Conservation (phyloP, 2,329 filamentous ascomycete genomes). For the Aspergillus neoniger region DNA sequence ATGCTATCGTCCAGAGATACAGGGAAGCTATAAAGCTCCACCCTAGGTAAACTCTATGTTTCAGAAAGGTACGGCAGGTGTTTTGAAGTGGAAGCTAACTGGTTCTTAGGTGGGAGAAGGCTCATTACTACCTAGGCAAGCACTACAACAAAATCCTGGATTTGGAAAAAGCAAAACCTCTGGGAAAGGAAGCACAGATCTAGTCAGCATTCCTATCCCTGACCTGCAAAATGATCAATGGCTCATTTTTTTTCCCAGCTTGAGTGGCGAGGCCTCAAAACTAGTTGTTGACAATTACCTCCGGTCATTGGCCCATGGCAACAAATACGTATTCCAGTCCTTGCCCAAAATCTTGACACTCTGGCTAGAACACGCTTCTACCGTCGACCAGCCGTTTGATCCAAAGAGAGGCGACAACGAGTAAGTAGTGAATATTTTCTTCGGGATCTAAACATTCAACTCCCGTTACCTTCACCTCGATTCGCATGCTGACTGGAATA, state of each 20-base stretch:
- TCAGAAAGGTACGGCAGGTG: not conserved
- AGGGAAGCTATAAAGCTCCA: slow-evolving; percentile 64
- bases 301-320: slow-evolving; percentile 80
- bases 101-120: slow-evolving; percentile 80
- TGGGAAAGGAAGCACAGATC: slow-evolving; percentile 73
- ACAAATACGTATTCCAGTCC: slow-evolving; percentile 95
- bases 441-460: no score
- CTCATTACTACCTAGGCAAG: slow-evolving; percentile 93
- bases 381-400: slow-evolving; percentile 64
- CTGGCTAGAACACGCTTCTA: slow-evolving; percentile 87
- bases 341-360: slow-evolving; percentile 87
- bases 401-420: slow-evolving; percentile 50
- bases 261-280: slow-evolving; percentile 81
- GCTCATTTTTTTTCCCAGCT: slow-evolving; percentile 39
- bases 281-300: slow-evolving; percentile 93
- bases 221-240: not conserved
- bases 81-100: not conserved
- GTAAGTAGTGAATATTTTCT: slow-evolving; percentile 31
- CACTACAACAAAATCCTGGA: slow-evolving; percentile 97
- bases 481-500: no score
- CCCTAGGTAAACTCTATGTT: slow-evolving; percentile 27
- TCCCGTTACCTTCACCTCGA: no score
- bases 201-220: slow-evolving; percentile 48
- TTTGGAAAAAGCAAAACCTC: slow-evolving; percentile 75
- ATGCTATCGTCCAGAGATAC: slow-evolving; percentile 77